These are phyloP conservation scores for Bryopsis sp. DNA, from an alignment of 139 green algal species.

Conservation along the genomic window DNA sequence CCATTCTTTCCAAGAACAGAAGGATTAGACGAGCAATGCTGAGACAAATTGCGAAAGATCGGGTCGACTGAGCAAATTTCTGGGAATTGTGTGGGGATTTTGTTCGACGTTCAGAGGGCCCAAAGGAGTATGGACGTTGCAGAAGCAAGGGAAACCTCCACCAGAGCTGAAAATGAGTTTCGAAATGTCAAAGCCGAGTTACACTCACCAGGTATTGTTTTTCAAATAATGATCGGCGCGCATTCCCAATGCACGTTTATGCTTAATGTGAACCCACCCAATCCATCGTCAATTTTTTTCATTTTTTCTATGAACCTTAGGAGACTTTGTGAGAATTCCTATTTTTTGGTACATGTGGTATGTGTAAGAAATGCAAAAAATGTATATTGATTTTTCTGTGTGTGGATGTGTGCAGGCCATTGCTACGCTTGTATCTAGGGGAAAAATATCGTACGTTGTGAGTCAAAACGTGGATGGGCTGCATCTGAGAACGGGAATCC, in stretches of 20 bases:
- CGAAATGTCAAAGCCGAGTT: conserved; percentile 56
- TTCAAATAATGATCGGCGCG: too few relatives aligned
- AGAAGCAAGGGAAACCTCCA: conserved; percentile 46
- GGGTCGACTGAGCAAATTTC: too few relatives aligned
- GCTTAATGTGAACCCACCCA: too few relatives aligned
- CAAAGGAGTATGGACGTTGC: conserved; percentile 86
- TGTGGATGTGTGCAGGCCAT: conserved; percentile 27
- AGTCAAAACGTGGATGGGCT: conserved; percentile 68
- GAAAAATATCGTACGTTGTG: conserved; percentile 40
- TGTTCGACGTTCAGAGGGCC: conserved; percentile 55
- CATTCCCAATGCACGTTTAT: too few relatives aligned
- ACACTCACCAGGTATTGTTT: conserved; percentile 55
- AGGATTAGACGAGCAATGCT: too few relatives aligned
- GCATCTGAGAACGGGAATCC: conserved; percentile 75
- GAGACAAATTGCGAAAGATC: too few relatives aligned
- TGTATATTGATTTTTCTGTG: neutral
- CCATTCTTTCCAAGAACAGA: too few relatives aligned
- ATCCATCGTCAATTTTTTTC: too few relatives aligned
- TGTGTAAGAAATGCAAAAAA: neutral
- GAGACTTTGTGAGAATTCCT: too few relatives aligned
- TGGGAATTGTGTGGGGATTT: too few relatives aligned
- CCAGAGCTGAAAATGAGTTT: conserved; percentile 58
- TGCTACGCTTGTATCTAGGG: conserved; percentile 36
- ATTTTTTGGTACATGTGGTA: too few relatives aligned
- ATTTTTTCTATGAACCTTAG: too few relatives aligned